phyloP scores from a whole-genome alignment of 352 stramenopile genomes.

The Phytophthora colocasiae region DNA sequence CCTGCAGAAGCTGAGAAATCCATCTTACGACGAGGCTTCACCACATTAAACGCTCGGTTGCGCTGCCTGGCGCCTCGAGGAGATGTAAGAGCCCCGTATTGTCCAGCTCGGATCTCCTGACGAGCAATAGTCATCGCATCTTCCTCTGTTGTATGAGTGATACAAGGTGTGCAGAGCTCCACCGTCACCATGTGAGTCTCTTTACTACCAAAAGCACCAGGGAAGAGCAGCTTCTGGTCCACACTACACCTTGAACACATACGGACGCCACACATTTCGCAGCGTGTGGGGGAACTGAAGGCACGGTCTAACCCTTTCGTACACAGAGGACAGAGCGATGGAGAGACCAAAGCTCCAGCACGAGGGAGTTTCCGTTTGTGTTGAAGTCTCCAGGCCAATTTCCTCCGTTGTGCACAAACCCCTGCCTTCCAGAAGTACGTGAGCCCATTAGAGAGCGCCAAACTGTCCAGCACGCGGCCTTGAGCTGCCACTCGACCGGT shows the following conservation, averaged over 20 bases:
- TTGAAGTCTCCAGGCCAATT: conserved; percentile 48
- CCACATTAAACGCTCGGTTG: conserved; percentile 17
- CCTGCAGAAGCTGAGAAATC: conserved; percentile 32
- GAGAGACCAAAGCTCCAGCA: conserved; percentile 8
- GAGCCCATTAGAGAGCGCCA: conserved; percentile 47
- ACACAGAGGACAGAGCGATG: conserved; percentile 23
- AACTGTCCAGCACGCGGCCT: conserved; percentile 48
- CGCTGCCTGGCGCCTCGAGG: conserved; percentile 15
- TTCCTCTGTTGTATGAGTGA: conserved; percentile 27
- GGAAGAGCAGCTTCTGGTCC: conserved; percentile 35
- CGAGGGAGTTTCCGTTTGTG: conserved; percentile 30
- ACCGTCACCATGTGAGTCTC: conserved; percentile 28
- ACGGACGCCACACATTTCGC: conserved; percentile 39
- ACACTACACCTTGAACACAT: conserved; percentile 41
- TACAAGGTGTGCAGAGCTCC: conserved; percentile 36
- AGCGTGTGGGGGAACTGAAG: conserved; percentile 32
- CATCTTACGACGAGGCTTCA: conserved; percentile 8
- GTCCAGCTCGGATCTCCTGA: conserved; percentile 43
- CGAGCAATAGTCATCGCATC: conserved; percentile 33
- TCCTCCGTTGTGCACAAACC: conserved; percentile 33
- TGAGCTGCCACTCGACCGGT: conserved; percentile 50
- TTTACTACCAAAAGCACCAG: conserved; percentile 26
- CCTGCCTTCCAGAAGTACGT: conserved; percentile 44
- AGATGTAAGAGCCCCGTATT: conserved; percentile 36
- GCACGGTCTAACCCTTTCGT: conserved; percentile 18